Evolutionary conservation across 768 basidiomycete species (phyloP).

Genomic region (Pleurotus giganteus): DNA sequence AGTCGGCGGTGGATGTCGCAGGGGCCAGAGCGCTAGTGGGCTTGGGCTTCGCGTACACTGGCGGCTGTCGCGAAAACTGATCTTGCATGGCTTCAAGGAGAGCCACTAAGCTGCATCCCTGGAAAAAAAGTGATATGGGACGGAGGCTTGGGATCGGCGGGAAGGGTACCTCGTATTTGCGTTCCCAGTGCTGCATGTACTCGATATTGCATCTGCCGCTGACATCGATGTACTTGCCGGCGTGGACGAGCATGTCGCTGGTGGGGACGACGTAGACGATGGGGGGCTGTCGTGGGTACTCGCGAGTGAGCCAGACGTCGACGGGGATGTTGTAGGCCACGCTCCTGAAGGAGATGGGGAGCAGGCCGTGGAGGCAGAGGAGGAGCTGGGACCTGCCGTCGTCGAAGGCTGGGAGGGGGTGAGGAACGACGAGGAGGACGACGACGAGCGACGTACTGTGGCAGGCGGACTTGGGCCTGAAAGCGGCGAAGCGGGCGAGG

Average conservation of each 20-base stretch:
- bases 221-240: slow-evolving; percentile 73
- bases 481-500: slow-evolving; percentile 51
- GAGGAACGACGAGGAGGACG: slow-evolving; percentile 10
- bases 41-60: slow-evolving; percentile 84
- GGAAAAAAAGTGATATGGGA: slow-evolving; percentile 8
- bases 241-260: slow-evolving; percentile 82
- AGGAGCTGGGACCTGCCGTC: slow-evolving; percentile 92
- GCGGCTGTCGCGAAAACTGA: slow-evolving; percentile 83
- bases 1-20: not conserved
- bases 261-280: slow-evolving; percentile 92
- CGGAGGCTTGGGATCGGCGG: slow-evolving; percentile 13
- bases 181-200: slow-evolving; percentile 75
- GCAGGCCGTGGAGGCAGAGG: slow-evolving; percentile 85
- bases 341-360: slow-evolving; percentile 79
- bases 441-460: slow-evolving; percentile 52
- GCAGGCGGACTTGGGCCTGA: slow-evolving; percentile 78
- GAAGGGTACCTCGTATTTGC: slow-evolving; percentile 72
- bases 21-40: slow-evolving; percentile 19
- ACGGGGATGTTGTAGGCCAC: slow-evolving; percentile 92
- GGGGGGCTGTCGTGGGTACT: slow-evolving; percentile 82
- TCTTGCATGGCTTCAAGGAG: slow-evolving; percentile 78
- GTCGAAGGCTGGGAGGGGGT: slow-evolving; percentile 68
- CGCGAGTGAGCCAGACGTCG: slow-evolving; percentile 81
- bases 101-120: slow-evolving; percentile 77
- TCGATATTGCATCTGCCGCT: slow-evolving; percentile 71